phyloP scores from a whole-genome alignment of 2,329 filamentous ascomycete species.

The Didymella pinodella region DNA sequence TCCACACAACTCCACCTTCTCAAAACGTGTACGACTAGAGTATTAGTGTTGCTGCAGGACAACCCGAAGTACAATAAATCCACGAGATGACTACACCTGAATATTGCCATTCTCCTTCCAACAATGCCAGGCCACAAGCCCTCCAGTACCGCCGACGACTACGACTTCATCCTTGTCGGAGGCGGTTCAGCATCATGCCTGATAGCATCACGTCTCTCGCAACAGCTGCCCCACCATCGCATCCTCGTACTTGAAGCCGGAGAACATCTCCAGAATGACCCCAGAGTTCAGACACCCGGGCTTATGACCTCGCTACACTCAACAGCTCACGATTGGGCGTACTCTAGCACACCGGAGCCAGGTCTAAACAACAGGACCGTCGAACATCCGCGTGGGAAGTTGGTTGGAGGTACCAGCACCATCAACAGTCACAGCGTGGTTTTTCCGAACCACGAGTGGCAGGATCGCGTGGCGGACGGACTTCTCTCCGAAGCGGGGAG shows the following conservation, averaged over 20 bases:
- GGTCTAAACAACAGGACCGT: conserved; percentile 24
- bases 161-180: conserved; percentile 29
- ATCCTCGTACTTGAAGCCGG: conserved; percentile 30
- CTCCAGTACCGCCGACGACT: conserved; percentile 6
- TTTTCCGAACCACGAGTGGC: conserved; percentile 30
- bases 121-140: neutral
- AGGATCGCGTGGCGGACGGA: conserved; percentile 24
- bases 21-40: neutral
- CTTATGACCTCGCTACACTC: conserved; percentile 17
- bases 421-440: conserved; percentile 35
- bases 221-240: conserved; percentile 20
- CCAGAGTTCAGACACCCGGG: conserved; percentile 27
- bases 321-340: conserved; percentile 22
- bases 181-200: conserved; percentile 31
- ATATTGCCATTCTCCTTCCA: too few species aligned
- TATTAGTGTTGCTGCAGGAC: neutral
- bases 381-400: conserved; percentile 30
- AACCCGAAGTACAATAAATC: neutral
- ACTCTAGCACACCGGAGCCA: conserved; percentile 23
- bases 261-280: conserved; percentile 27
- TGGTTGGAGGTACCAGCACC: conserved; percentile 31
- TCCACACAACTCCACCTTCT: neutral
- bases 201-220: conserved; percentile 29
- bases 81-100: neutral
- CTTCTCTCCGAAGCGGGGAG: conserved; percentile 22